A percentile compares a stretch with the other conserved stretches of the same genome.
Evolutionary conservation across 257 asterid genomes (phyloP).

Genomic region (Cynanchum wilfordii): DNA sequence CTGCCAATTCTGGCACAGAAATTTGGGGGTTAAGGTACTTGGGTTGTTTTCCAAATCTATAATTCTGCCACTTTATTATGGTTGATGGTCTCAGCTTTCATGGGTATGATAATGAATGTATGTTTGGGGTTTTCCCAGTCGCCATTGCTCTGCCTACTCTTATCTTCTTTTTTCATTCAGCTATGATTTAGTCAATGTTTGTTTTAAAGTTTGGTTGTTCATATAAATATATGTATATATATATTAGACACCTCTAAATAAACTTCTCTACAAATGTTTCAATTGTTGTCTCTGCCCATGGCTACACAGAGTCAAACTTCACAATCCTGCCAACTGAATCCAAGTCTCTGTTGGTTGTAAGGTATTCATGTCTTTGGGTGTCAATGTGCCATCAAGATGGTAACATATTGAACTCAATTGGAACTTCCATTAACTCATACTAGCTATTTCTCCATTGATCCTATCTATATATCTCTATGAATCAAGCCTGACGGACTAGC

Average conservation of each 20-base stretch:
- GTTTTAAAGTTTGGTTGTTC: not conserved
- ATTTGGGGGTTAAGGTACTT: slow-evolving; percentile 70
- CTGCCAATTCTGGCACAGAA: slow-evolving; percentile 94
- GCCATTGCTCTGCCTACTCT: not conserved
- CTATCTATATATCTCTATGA: not conserved
- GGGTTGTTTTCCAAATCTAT: not conserved
- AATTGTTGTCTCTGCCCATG: not conserved
- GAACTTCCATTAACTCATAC: not conserved
- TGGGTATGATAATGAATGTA: not conserved
- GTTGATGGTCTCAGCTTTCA: not conserved
- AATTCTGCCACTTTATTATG: not conserved
- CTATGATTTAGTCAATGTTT: not conserved
- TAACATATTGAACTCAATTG: not conserved
- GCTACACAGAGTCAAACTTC: not conserved
- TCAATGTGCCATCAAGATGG: not conserved
- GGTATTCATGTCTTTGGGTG: not conserved
- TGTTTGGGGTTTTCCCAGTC: not conserved
- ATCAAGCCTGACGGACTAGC: not conserved
- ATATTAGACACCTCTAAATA: not conserved
- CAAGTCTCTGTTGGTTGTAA: not conserved
- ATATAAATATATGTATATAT: not conserved
- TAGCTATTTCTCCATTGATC: not conserved
- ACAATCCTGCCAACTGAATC: not conserved
- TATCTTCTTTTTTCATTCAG: not conserved
- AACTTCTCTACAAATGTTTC: not conserved